Conservation (phyloP, 1,284 basidiomycete species). For the Malassezia brasiliensis region DNA sequence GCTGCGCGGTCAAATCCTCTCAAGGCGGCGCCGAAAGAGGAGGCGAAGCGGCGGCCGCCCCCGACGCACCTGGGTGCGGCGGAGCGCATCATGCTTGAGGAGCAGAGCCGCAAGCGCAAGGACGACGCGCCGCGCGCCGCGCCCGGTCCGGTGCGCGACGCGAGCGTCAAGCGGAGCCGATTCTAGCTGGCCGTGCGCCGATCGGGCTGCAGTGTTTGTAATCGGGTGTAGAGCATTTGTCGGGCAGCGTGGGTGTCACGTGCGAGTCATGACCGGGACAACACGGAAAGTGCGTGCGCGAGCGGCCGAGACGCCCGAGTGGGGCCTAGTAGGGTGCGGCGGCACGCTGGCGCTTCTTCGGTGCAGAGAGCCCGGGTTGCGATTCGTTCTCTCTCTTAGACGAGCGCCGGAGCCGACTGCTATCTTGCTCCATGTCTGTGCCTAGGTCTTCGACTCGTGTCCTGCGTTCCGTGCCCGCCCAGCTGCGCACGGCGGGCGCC, state of each 20-base stretch:
- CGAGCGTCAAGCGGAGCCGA: constrained; percentile 29
- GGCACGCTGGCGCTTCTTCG: constrained; percentile 11
- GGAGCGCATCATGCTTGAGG: constrained; percentile 42
- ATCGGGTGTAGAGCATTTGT: neutral
- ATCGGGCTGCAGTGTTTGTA: neutral
- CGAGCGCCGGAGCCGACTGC: constrained; percentile 10
- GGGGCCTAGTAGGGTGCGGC: constrained; percentile 8
- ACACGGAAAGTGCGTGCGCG: constrained; percentile 9
- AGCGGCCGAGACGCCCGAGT: neutral
- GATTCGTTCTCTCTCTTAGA: neutral
- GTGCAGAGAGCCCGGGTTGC: constrained; percentile 6
- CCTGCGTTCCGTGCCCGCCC: constrained; percentile 17
- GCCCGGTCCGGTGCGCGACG: constrained; percentile 27
- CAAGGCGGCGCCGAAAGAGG: neutral
- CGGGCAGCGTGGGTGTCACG: constrained; percentile 9
- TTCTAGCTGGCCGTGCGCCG: constrained; percentile 20
- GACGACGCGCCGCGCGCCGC: constrained; percentile 16
- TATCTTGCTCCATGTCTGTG: constrained; percentile 11
- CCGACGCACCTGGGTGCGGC: constrained; percentile 32
- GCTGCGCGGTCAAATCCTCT: neutral
- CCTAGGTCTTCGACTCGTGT: constrained; percentile 19
- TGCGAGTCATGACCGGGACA: constrained; percentile 14
- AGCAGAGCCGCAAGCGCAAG: constrained; percentile 23
- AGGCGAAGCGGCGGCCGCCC: constrained; percentile 5
- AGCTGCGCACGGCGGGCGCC: constrained; percentile 13